A percentile compares a stretch with the other conserved stretches of the same genome.
Conservation (phyloP, 2,329 filamentous ascomycete genomes). For the Ascochyta clinopodiicola region DNA sequence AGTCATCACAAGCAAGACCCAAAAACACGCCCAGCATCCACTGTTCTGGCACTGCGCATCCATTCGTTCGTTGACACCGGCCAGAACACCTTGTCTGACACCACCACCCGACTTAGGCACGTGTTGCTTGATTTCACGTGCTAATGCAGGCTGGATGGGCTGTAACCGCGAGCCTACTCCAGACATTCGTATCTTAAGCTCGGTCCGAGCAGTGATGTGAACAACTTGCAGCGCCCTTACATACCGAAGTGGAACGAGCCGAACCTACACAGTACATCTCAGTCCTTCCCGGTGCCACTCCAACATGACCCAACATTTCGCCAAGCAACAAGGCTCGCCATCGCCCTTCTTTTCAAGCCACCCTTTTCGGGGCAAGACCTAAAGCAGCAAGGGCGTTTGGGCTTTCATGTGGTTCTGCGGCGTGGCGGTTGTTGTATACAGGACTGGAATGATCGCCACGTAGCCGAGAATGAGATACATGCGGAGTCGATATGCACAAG, state of each 20-base stretch:
- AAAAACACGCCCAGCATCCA: slow-evolving; percentile 19
- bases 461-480: slow-evolving; percentile 45
- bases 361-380: slow-evolving; percentile 9
- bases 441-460: slow-evolving; percentile 40
- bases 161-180: not conserved
- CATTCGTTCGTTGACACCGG: not conserved
- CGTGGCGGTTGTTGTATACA: slow-evolving; percentile 31
- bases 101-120: not conserved
- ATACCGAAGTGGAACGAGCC: slow-evolving; percentile 8
- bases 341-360: not conserved
- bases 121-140: not conserved
- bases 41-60: not conserved
- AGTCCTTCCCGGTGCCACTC: not conserved
- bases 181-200: not conserved
- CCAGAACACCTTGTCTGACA: not conserved
- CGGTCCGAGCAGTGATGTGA: slow-evolving; percentile 4
- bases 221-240: not conserved
- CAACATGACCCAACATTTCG: slow-evolving; percentile 10
- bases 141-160: not conserved
- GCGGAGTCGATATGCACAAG: slow-evolving; percentile 37
- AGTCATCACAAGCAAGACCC: slow-evolving; percentile 9
- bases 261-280: not conserved
- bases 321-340: slow-evolving; percentile 14
- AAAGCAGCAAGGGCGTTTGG: slow-evolving; percentile 19
- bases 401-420: slow-evolving; percentile 42